These are phyloP conservation scores for Nemania sp. DNA, from an alignment of 2,329 filamentous ascomycete genomes.

Conservation along the genomic window DNA sequence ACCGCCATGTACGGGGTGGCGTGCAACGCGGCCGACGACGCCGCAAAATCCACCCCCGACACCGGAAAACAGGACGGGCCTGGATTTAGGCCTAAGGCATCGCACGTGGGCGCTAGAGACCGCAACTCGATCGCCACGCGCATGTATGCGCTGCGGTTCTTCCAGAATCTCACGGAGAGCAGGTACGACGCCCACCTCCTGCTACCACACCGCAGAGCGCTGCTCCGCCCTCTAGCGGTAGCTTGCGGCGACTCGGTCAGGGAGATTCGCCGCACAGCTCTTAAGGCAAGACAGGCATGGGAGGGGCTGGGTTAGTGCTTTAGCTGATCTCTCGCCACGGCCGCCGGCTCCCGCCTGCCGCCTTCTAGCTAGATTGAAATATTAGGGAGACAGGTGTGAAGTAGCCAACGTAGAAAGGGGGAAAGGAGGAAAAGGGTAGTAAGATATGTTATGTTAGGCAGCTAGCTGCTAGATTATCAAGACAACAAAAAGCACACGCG, in stretches of 20 bases:
- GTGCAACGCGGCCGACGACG: conserved; percentile 30
- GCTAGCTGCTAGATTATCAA: background rate
- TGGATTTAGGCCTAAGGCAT: conserved; percentile 11
- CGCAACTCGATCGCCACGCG: conserved; percentile 45
- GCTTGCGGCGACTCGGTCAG: conserved; percentile 60
- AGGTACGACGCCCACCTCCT: conserved; percentile 53
- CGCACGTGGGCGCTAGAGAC: background rate
- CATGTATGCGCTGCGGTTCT: conserved; percentile 53
- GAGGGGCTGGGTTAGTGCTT: conserved; percentile 22
- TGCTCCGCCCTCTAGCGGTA: conserved; percentile 52
- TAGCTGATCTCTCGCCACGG: background rate
- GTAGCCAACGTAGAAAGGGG: too few species aligned
- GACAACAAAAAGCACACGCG: background rate
- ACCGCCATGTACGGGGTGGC: conserved; percentile 43
- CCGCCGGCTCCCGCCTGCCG: background rate
- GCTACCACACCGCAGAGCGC: conserved; percentile 48
- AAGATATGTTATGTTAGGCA: too few species aligned
- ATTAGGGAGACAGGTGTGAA: too few species aligned
- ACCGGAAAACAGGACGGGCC: background rate
- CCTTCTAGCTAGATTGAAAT: too few species aligned
- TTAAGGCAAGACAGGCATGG: conserved; percentile 56
- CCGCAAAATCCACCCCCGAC: conserved; percentile 17
- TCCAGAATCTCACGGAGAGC: conserved; percentile 52
- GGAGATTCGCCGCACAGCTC: conserved; percentile 56
- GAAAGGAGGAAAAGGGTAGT: too few species aligned